Evolutionary conservation across 495 filamentous ascomycete genomes (phyloP), one percentile per base, ranked within the genome.

Genomic region (Durotheca rogersii): DNA sequence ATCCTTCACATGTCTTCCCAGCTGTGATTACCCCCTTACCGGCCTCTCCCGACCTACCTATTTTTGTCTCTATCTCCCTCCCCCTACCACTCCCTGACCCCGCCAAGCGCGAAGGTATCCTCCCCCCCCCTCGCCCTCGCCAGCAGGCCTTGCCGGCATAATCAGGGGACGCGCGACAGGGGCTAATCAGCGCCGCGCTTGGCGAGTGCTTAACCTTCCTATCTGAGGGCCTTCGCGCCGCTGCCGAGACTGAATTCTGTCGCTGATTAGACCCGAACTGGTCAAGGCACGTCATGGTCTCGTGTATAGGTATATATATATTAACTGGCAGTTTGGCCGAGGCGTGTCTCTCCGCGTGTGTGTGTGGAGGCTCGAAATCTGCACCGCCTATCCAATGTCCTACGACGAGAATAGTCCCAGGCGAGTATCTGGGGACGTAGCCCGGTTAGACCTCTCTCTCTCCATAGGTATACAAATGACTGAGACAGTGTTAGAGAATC

Each of bases 191-290:
- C 41, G 27, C 30, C 33, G n/a, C 16, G 34, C 53, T 56, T 56
- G 53, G 53, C 53, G 15, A 56, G 44, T 40, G 53, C 53, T 51
- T 56, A 56, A 51, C 53, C 53, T 56, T 56, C 53, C 53, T 56
- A 50, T 56, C 53, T 45, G 29, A 41, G 46, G 35, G 7, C 7
- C 11, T 4, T 39, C 10, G 11, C 40, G 40, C 23, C 20, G 20
- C 21, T 21, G 49, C 49, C 49, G 33, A 51, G 41, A 49, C 17
- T 11, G 25, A 38, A 50, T 36, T 32, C 19, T 33, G 53, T 41
- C 53, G 46, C 41, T n/a, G n/a, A n/a, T 47, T 55, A 48, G 53
- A 45, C 44, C 51, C 52, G 44, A 48, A 44, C 45, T 27, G 31
- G 25, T 32, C 11, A 32, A 21, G 29, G 7, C 21, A 15, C 14